A percentile compares a stretch with the other conserved stretches of the same genome.
Evolutionary conservation across 2,329 filamentous ascomycete genomes (phyloP).

Genomic region (Penicillium polonicum): DNA sequence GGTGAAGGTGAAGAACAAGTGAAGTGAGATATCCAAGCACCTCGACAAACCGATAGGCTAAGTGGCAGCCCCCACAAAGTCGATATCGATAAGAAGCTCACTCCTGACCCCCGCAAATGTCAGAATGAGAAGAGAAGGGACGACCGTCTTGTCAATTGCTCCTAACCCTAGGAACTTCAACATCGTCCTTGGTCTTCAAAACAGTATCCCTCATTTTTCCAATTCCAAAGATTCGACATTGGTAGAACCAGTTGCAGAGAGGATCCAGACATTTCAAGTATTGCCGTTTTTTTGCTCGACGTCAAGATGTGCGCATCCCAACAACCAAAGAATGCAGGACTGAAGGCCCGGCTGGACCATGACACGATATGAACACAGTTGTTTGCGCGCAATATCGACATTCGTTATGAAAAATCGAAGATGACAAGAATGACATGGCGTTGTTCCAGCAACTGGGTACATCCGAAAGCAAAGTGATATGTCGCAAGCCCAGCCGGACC

Average conservation of each 20-base stretch:
- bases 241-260: background rate
- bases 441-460: background rate
- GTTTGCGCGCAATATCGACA: background rate
- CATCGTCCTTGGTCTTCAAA: background rate
- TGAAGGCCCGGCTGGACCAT: background rate
- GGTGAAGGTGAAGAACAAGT: background rate
- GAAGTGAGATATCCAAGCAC: background rate
- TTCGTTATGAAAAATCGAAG: background rate
- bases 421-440: background rate
- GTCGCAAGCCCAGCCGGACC: background rate
- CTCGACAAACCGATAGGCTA: background rate
- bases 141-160: background rate
- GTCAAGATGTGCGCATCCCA: background rate
- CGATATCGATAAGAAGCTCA: background rate
- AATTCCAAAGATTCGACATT: background rate
- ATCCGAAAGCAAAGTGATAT: background rate
- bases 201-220: background rate
- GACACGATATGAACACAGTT: too few species aligned
- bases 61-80: background rate
- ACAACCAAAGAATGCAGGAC: background rate
- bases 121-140: background rate
- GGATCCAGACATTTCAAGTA: background rate
- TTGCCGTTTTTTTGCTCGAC: background rate
- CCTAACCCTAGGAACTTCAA: background rate
- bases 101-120: background rate